Base-by-base conservation (phyloP, 1,139 yeast genomes). In the Candida buenavistaensis region DNA sequence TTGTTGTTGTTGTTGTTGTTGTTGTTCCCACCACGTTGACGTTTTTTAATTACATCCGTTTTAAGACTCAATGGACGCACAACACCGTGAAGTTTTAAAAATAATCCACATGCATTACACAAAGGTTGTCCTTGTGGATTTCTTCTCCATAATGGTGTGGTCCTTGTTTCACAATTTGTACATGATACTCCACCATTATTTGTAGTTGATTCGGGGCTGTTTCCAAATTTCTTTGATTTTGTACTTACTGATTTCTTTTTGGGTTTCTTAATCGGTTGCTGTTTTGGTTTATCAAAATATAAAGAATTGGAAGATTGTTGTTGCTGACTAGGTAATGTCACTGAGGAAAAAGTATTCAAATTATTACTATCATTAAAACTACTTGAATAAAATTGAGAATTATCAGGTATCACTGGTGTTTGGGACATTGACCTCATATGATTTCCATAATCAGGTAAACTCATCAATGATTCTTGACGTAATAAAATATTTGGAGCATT, bases 11-110 rank as follows among this genome's bases (percentile, higher is more conserved):
- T n/a, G 12, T 23, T 17, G 14, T 3, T 15, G 29, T 30, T 40
- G 15, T 14, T 25, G 15, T 14, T 25, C 12, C 8, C 8, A 14
- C 17, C 32, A 11, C 44, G 33, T 38, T 39, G 52, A 52, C 97
- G 74, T 40, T 92, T 82, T 61, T 88, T 87, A 51, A 90, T 90
- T 10, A 89, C 89, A 60, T 89, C 96, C 3, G 96, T 88, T 57
- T 90, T 90, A 47, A 90, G 65, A 27, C 92, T 62, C 33, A 75
- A 61, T 5, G 81, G 82, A 30, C 82, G 53, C 4, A 75, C 74
- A 7, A 76, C 77, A 19, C 82, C 82, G 46, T 77, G 82, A 25
- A 77, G 55, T 52, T 76, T 76, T 43, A 72, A 62, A 44, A 76
- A 77, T 25, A 77, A 57, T 1, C 82, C 82, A 57, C 82, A 77